Evolutionary conservation across 176 grass and related monocot genomes (phyloP).

Genomic region (Zoysia japonica): DNA sequence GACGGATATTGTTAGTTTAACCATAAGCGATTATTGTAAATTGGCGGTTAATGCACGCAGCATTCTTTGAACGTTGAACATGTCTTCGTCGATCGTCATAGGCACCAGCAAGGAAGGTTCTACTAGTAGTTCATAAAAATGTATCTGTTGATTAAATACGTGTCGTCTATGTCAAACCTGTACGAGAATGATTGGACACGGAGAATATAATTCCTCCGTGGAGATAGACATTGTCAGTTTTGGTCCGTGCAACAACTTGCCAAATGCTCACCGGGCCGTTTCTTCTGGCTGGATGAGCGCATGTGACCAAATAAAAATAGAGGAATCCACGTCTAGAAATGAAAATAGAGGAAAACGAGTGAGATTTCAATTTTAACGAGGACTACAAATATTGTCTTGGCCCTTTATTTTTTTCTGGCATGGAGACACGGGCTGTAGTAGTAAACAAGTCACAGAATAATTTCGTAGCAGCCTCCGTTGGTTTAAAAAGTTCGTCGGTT

Average conservation of each 20-base stretch:
- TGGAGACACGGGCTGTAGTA: background rate
- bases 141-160: background rate
- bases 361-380: background rate
- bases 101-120: background rate
- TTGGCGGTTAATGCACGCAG: background rate
- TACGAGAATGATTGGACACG: background rate
- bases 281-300: background rate
- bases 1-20: background rate
- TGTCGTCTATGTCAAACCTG: background rate
- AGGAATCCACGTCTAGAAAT: too few relatives aligned
- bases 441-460: background rate
- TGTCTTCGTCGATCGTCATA: background rate
- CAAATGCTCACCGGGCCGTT: background rate
- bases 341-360: background rate
- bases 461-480: background rate
- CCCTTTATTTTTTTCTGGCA: background rate
- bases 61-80: conserved; percentile 12
- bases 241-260: background rate
- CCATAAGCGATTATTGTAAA: background rate
- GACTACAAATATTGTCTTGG: background rate
- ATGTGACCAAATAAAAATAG: background rate
- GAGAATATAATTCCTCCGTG: background rate
- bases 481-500: background rate
- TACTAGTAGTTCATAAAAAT: background rate
- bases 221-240: background rate